Base-by-base conservation (phyloP, 139 green algal genomes). In the Coelastrella sp. region DNA sequence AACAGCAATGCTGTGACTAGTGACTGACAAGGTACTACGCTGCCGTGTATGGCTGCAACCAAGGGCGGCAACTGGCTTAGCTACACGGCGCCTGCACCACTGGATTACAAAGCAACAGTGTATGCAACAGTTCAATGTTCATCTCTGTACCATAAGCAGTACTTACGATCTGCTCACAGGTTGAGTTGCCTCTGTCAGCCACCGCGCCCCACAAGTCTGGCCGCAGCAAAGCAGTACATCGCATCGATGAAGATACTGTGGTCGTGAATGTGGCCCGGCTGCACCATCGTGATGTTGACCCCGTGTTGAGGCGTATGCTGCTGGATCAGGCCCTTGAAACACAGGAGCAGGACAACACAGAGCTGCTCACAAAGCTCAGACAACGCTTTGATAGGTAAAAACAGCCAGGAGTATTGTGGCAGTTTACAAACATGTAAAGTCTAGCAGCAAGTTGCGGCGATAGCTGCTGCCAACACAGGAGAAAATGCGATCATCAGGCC, bases 291-390 rank as follows among this genome's bases (percentile, higher is more conserved):
- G 80, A 74, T 76, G 80, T 86, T 75, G 80, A 86, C 80, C 80
- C 80, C 74, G 80, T 56, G 73, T 56, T 83, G 5, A 74, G 84
- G 22, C 84, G 84, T 17, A 60, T 66, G 73, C 71, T 89, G 84
- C 56, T 89, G 23, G 84, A 89, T 68, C 20, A 81, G 20, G 74
- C 84, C 3, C 59, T 89, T 56, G 84, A 80, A 32, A 89, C 84
- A 3, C n/a, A 89, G 84, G 84, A 89, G 56, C 84, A 89, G 73
- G 84, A 89, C 73, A 89, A 89, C 22, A 68, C 54, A 11, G 68
- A 88, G 83, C 68, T 79, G 83, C 83, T 88, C 17, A 88, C 10
- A 11, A 86, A 86, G 80, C 47, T 74, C n/a, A 66, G 66, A 19
- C 6, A 79, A 14, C 65, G 66, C 7, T 14, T 88, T 32, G 66